Evolutionary conservation across 2,329 filamentous ascomycete genomes (phyloP).

Genomic region (Exophiala aquamarina): DNA sequence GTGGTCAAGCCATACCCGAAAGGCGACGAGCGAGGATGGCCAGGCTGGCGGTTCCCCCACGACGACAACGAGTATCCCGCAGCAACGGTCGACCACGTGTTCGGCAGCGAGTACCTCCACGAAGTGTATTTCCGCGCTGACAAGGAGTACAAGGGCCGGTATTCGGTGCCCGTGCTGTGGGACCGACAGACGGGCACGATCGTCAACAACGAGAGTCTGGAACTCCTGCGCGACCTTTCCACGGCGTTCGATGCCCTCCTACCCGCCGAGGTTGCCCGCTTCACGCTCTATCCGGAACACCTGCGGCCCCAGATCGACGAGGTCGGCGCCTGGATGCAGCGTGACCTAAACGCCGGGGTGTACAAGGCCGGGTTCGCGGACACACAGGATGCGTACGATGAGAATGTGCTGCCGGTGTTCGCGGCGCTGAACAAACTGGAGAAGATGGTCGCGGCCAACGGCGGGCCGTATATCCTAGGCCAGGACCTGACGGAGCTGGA

Average conservation of each 20-base stretch:
- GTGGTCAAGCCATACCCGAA: conserved; percentile 68
- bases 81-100: conserved; percentile 62
- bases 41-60: conserved; percentile 61
- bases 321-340: conserved; percentile 55
- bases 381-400: conserved; percentile 57
- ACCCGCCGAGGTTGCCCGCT: conserved; percentile 38
- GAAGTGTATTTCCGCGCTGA: conserved; percentile 64
- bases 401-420: conserved; percentile 56
- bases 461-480: conserved; percentile 59
- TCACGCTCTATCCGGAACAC: conserved; percentile 55
- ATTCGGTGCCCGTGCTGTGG: conserved; percentile 63
- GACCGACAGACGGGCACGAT: conserved; percentile 57
- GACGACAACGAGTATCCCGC: conserved; percentile 55
- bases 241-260: conserved; percentile 55
- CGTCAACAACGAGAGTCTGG: conserved; percentile 62
- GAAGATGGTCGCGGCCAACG: conserved; percentile 44
- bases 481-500: conserved; percentile 59
- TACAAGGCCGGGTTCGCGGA: conserved; percentile 63
- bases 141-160: conserved; percentile 59
- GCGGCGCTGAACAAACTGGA: conserved; percentile 61
- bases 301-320: conserved; percentile 53
- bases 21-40: conserved; percentile 62
- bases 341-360: conserved; percentile 59
- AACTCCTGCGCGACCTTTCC: conserved; percentile 60
- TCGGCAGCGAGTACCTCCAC: conserved; percentile 58